Conservation (phyloP, 208 protist genomes). For the Leishmania gerbilli region DNA sequence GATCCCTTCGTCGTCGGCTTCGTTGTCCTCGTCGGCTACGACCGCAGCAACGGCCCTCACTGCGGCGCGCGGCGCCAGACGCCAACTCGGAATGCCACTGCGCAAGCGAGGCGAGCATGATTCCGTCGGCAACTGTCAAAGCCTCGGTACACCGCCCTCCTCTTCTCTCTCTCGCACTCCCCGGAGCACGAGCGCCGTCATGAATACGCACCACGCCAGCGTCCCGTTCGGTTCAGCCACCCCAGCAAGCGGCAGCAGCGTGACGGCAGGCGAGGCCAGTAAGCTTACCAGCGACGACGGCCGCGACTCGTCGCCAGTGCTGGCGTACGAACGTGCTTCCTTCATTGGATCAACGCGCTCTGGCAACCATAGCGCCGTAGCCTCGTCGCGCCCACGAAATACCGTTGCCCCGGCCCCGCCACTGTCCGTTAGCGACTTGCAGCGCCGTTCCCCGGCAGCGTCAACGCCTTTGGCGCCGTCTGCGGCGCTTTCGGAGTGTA, state of each 20-base stretch:
- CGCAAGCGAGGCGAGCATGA: neutral
- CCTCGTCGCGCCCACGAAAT: neutral
- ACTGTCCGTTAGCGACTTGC: slow-evolving; percentile 10
- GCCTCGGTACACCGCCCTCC: no score
- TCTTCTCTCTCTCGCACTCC: neutral
- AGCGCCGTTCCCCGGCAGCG: slow-evolving; percentile 4
- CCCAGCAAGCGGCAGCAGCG: neutral
- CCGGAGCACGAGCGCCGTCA: neutral
- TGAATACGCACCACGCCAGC: neutral
- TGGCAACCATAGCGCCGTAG: slow-evolving; percentile 2
- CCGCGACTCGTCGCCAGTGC: slow-evolving; percentile 12
- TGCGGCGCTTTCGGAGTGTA: neutral
- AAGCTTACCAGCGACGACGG: neutral
- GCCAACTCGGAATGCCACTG: neutral
- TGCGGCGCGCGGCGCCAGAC: neutral
- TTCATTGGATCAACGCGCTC: neutral
- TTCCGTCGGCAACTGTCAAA: neutral
- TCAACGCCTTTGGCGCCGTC: neutral
- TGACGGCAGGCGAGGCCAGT: neutral
- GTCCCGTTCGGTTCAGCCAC: neutral
- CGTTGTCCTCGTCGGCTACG: neutral
- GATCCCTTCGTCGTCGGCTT: neutral
- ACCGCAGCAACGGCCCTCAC: neutral
- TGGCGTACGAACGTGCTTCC: slow-evolving; percentile 12
- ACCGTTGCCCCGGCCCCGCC: neutral